These are phyloP conservation scores for Tulasnella sp. DNA, from an alignment of 768 basidiomycete genomes.

Conservation along the genomic window DNA sequence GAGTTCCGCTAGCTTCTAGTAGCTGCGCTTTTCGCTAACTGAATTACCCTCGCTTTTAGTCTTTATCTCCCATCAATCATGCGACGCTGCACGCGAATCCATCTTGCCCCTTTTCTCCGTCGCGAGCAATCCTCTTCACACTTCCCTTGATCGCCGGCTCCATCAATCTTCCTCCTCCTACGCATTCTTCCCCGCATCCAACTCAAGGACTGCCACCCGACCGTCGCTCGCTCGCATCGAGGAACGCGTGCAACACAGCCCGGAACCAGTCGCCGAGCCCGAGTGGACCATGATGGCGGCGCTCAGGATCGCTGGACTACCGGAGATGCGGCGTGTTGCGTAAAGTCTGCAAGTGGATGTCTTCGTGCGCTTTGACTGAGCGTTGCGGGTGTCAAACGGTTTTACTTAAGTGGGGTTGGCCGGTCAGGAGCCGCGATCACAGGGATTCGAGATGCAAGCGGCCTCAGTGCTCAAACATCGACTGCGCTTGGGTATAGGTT, in stretches of 20 bases:
- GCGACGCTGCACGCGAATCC: conserved; percentile 78
- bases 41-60: conserved; percentile 32
- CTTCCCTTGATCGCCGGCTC: conserved; percentile 22
- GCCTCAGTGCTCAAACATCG: conserved; percentile 32
- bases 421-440: conserved; percentile 21
- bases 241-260: conserved; percentile 72
- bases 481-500: neutral
- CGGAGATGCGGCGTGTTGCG: conserved; percentile 66
- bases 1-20: conserved; percentile 18
- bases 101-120: conserved; percentile 81
- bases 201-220: conserved; percentile 79
- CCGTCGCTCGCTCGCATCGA: conserved; percentile 75
- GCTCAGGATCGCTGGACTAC: conserved; percentile 82
- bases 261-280: conserved; percentile 50
- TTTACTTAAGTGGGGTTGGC: neutral
- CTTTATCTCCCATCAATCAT: conserved; percentile 87
- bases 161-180: conserved; percentile 80
- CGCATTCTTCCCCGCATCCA: conserved; percentile 95
- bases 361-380: neutral
- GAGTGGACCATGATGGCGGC: conserved; percentile 98
- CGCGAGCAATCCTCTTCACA: conserved; percentile 34
- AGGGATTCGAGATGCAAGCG: conserved; percentile 52
- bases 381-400: neutral
- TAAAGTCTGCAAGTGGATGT: conserved; percentile 39
- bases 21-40: neutral